Percentiles rank a stretch among this genome's conserved stretches.
Evolutionary conservation across 768 basidiomycete genomes (phyloP).

Genomic region (Mycena olivaceomarginata): DNA sequence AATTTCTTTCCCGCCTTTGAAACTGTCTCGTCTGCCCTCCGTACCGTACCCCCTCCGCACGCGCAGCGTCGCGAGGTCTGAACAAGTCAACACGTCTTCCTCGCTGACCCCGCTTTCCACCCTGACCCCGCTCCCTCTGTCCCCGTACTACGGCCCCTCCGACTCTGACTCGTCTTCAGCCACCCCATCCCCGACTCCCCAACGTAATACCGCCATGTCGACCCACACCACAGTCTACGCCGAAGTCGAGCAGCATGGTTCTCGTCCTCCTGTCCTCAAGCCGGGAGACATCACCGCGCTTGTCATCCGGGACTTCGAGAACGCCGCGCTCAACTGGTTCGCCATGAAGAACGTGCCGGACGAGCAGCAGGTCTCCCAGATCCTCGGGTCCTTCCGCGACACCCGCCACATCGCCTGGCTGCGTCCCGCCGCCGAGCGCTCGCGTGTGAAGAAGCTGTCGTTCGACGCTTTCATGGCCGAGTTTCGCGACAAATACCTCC

Average conservation of each 20-base stretch:
- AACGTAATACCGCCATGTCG: not conserved
- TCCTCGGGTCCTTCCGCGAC: not conserved
- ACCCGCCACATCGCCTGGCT: not conserved
- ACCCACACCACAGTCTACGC: not conserved
- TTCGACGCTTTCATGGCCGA: not conserved
- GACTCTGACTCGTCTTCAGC: not conserved
- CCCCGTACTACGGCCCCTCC: not conserved
- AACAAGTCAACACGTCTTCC: too few species aligned
- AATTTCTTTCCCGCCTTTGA: too few species aligned
- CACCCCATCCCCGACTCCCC: not conserved
- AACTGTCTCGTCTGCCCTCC: too few species aligned
- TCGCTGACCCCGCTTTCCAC: not conserved
- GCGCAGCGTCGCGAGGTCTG: too few species aligned
- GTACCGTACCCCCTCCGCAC: too few species aligned
- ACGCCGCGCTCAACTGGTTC: not conserved
- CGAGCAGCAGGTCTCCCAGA: not conserved
- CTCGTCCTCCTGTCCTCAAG: too few species aligned
- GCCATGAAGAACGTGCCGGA: not conserved
- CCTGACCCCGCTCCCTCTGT: not conserved
- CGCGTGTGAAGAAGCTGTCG: not conserved
- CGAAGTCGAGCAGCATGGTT: not conserved
- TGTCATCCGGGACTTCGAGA: too few species aligned
- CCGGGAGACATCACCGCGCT: too few species aligned
- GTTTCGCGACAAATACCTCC: not conserved
- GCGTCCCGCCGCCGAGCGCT: not conserved